These are phyloP conservation scores for Erythrobasidium hasegawianum DNA, from an alignment of 1,284 basidiomycete genomes.

Conservation along the genomic window DNA sequence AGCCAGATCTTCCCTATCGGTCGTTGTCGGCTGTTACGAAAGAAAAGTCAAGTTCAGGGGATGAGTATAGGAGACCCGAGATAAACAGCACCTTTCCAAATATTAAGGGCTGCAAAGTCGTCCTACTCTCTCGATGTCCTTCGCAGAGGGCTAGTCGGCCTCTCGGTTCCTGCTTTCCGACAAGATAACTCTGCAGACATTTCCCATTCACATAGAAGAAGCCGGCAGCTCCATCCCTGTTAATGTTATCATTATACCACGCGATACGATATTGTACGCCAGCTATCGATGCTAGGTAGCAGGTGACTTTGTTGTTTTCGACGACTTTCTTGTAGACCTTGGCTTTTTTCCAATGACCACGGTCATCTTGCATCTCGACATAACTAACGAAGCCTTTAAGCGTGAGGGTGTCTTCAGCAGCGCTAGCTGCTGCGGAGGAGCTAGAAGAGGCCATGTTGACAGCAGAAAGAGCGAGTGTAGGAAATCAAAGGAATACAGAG, in stretches of 20 bases:
- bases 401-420: background rate
- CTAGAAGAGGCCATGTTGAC: background rate
- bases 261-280: background rate
- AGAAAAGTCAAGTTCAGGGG: too few relatives aligned
- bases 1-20: too few relatives aligned
- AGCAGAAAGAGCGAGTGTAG: too few relatives aligned
- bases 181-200: background rate
- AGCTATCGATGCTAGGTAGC: background rate
- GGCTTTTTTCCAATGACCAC: background rate
- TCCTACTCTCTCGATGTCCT: too few relatives aligned
- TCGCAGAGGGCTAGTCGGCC: background rate
- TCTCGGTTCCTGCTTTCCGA: background rate
- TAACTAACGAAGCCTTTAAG: background rate
- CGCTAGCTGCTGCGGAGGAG: background rate
- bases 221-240: background rate
- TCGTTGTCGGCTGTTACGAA: too few relatives aligned
- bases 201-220: background rate
- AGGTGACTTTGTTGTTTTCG: background rate
- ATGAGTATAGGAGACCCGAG: too few relatives aligned
- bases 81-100: too few relatives aligned
- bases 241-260: too few relatives aligned
- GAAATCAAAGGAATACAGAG: too few relatives aligned
- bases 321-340: background rate
- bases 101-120: too few relatives aligned
- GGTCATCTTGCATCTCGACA: background rate